These are phyloP conservation scores for Cytospora mali DNA, from an alignment of 2,329 filamentous ascomycete species.

Conservation along the genomic window DNA sequence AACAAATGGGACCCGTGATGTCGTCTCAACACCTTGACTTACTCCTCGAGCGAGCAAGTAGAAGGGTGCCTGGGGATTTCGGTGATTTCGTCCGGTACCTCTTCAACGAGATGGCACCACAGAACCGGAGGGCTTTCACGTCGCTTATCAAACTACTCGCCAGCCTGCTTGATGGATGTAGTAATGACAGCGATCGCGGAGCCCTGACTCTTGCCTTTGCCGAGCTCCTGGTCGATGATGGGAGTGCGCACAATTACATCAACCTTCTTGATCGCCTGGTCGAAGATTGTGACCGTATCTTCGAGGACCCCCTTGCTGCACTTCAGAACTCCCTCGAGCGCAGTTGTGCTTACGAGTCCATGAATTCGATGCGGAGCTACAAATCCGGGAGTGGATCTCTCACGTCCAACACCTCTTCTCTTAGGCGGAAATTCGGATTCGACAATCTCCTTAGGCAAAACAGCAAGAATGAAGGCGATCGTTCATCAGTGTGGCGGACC, in stretches of 20 bases:
- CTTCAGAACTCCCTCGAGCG: slow-evolving; percentile 46
- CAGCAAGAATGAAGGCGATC: slow-evolving; percentile 71
- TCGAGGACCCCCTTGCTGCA: slow-evolving; percentile 60
- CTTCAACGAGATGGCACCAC: slow-evolving; percentile 68
- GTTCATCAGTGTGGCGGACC: slow-evolving; percentile 81
- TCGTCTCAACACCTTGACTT: slow-evolving; percentile 69
- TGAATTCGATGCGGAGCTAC: slow-evolving; percentile 59
- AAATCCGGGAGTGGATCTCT: slow-evolving; percentile 73
- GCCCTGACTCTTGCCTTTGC: slow-evolving; percentile 87
- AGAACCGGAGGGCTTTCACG: slow-evolving; percentile 76
- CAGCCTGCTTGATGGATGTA: slow-evolving; percentile 84
- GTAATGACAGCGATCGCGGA: slow-evolving; percentile 87
- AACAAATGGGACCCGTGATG: slow-evolving; percentile 85
- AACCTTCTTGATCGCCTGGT: slow-evolving; percentile 87
- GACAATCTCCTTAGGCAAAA: slow-evolving; percentile 76
- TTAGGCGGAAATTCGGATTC: slow-evolving; percentile 82
- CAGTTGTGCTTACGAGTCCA: slow-evolving; percentile 56
- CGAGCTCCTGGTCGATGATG: slow-evolving; percentile 79
- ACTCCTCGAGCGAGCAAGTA: slow-evolving; percentile 70
- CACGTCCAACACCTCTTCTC: slow-evolving; percentile 82
- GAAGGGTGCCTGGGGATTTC: slow-evolving; percentile 72
- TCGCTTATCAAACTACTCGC: slow-evolving; percentile 83
- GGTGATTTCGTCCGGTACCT: slow-evolving; percentile 68
- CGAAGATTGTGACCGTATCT: slow-evolving; percentile 87
- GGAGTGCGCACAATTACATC: slow-evolving; percentile 79